Conservation (phyloP, 768 basidiomycete species). For the Lepiota brunneoincarnata region DNA sequence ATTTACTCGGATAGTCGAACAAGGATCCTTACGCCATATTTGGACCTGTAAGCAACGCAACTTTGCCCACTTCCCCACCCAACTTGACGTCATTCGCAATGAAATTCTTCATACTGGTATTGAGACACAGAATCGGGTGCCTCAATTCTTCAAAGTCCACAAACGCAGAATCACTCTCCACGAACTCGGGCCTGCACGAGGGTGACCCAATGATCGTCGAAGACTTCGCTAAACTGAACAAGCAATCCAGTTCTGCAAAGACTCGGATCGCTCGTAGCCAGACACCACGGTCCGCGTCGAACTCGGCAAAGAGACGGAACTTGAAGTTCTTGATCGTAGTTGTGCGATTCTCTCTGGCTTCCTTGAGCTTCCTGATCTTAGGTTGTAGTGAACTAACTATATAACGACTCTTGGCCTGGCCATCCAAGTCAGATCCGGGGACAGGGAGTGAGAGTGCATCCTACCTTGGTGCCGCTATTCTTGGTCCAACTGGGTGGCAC, state of each 20-base stretch:
- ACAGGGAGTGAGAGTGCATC: conserved; percentile 1
- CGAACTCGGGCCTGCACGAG: conserved; percentile 85
- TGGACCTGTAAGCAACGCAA: conserved; percentile 85
- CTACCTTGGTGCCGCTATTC: conserved; percentile 74
- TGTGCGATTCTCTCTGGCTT: conserved; percentile 86
- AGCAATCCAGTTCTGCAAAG: conserved; percentile 93
- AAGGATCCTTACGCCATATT: conserved; percentile 74
- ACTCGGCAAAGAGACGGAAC: conserved; percentile 72
- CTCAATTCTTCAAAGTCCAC: conserved; percentile 87
- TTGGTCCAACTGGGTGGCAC: conserved; percentile 88
- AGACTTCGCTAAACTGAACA: conserved; percentile 87
- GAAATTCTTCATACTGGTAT: conserved; percentile 63
- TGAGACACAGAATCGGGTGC: conserved; percentile 82
- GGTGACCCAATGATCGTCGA: conserved; percentile 92
- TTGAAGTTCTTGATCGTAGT: conserved; percentile 83
- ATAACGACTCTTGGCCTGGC: conserved; percentile 73
- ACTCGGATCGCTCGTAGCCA: conserved; percentile 86
- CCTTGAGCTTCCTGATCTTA: conserved; percentile 81
- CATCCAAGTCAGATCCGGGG: background rate
- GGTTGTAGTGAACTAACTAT: conserved; percentile 68
- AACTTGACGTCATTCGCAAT: conserved; percentile 92
- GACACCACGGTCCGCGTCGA: conserved; percentile 73
- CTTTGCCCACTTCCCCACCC: conserved; percentile 70
- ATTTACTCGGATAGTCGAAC: background rate
- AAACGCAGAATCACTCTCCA: conserved; percentile 76